phyloP scores from a whole-genome alignment of 2,329 filamentous ascomycete genomes.

The Escovopsis sp. region DNA sequence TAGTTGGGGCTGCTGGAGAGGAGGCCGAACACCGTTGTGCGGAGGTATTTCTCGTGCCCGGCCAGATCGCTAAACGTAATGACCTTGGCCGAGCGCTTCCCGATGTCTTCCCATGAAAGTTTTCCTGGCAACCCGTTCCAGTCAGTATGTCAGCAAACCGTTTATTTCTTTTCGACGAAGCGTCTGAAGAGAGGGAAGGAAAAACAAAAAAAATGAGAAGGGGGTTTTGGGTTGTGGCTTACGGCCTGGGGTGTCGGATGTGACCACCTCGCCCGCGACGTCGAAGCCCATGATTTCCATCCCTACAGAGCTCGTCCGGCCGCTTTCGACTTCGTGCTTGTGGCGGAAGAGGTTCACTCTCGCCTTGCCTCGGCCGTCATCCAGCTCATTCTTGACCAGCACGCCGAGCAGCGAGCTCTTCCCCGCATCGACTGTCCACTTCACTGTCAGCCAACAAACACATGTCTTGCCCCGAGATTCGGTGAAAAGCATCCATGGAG shows the following conservation, averaged over 20 bases:
- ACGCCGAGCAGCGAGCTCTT: slow-evolving; percentile 96
- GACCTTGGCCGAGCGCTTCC: slow-evolving; percentile 85
- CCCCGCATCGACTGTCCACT: slow-evolving; percentile 63
- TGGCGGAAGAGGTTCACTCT: slow-evolving; percentile 93
- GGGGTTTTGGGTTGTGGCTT: slow-evolving; percentile 34
- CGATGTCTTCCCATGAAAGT: slow-evolving; percentile 95
- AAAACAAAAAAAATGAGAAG: background rate
- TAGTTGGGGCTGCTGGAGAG: slow-evolving; percentile 93
- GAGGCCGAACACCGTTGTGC: slow-evolving; percentile 92
- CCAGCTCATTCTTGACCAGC: slow-evolving; percentile 84
- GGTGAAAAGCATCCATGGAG: too few relatives aligned
- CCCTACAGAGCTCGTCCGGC: slow-evolving; percentile 86
- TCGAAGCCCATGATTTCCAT: slow-evolving; percentile 99
- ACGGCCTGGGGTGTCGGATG: slow-evolving; percentile 68
- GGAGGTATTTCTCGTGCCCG: slow-evolving; percentile 86
- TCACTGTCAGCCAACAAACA: background rate
- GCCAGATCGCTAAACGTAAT: slow-evolving; percentile 93
- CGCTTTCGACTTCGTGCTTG: slow-evolving; percentile 95
- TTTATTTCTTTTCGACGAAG: too few relatives aligned
- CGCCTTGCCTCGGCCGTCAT: slow-evolving; percentile 86
- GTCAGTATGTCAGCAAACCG: too few relatives aligned
- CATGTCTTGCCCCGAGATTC: background rate
- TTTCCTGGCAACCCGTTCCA: slow-evolving; percentile 25
- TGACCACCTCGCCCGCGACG: slow-evolving; percentile 66
- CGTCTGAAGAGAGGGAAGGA: too few relatives aligned